Conservation (phyloP, 1,284 basidiomycete genomes). For the Takashimella koratensis region DNA sequence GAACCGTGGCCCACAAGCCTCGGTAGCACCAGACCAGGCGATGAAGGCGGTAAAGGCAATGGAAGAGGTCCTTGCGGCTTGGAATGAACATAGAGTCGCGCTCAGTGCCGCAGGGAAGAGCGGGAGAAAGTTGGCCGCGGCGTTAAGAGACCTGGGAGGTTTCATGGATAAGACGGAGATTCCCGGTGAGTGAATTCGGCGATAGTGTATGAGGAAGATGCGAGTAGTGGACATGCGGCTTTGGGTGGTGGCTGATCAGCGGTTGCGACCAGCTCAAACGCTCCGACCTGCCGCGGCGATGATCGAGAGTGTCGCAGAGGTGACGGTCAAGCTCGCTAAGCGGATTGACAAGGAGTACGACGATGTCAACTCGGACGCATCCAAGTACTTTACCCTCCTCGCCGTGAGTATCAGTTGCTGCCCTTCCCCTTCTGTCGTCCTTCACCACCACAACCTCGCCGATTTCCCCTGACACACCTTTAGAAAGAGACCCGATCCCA, state of each 20-base stretch:
- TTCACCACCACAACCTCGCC: neutral
- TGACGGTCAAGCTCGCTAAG: slow-evolving; percentile 19
- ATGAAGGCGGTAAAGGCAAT: slow-evolving; percentile 22
- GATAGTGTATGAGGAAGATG: neutral
- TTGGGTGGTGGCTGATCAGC: too few relatives aligned
- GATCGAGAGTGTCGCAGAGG: slow-evolving; percentile 16
- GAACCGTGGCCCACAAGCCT: neutral
- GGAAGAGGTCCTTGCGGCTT: slow-evolving; percentile 21
- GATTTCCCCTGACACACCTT: neutral
- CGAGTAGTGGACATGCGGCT: too few relatives aligned
- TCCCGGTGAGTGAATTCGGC: slow-evolving; percentile 13
- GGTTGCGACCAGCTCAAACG: slow-evolving; percentile 33
- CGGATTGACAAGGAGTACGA: slow-evolving; percentile 27
- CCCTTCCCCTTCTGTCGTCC: neutral
- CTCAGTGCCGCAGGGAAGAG: slow-evolving; percentile 12
- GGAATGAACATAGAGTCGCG: slow-evolving; percentile 26
- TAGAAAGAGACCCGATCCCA: slow-evolving; percentile 28
- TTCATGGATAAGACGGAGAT: slow-evolving; percentile 22
- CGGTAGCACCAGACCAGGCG: slow-evolving; percentile 18
- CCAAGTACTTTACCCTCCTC: slow-evolving; percentile 25
- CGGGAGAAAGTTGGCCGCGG: slow-evolving; percentile 19
- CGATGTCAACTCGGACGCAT: slow-evolving; percentile 22
- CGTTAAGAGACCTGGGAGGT: slow-evolving; percentile 19
- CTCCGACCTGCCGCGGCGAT: slow-evolving; percentile 19
- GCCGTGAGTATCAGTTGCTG: slow-evolving; percentile 15